Evolutionary conservation across 1,284 basidiomycete species (phyloP).

Genomic region (Fomitopsis betulina): DNA sequence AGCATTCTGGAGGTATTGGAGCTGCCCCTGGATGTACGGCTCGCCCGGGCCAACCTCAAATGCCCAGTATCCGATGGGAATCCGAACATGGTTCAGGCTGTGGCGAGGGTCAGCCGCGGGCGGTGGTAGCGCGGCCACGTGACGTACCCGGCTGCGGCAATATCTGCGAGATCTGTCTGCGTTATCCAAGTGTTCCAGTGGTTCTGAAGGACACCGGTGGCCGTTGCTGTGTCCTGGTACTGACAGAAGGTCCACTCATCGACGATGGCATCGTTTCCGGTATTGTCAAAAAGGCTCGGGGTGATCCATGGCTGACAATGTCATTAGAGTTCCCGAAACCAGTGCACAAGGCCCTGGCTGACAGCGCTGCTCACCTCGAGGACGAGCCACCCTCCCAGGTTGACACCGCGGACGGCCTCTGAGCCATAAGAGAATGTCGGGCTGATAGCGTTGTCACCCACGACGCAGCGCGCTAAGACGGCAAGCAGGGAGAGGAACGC

Average conservation of each 20-base stretch:
- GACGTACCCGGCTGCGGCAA: constrained; percentile 67
- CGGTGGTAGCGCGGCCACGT: constrained; percentile 17
- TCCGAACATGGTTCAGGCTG: constrained; percentile 79
- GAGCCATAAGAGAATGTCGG: constrained; percentile 49
- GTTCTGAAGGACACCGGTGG: constrained; percentile 43
- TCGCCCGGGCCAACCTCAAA: constrained; percentile 79
- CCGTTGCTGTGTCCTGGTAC: constrained; percentile 48
- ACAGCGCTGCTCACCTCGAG: constrained; percentile 51
- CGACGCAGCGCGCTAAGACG: constrained; percentile 14
- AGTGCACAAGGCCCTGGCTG: constrained; percentile 3
- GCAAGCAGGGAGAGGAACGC: constrained; percentile 11
- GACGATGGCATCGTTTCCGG: constrained; percentile 61
- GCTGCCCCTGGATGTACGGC: constrained; percentile 81
- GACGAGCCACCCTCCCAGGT: constrained; percentile 79
- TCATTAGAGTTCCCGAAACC: constrained; percentile 7
- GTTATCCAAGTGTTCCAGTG: constrained; percentile 86
- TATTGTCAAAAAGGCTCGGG: constrained; percentile 82
- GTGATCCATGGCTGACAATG: constrained; percentile 72
- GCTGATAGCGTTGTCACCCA: constrained; percentile 29
- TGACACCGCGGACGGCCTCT: constrained; percentile 66
- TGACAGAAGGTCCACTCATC: constrained; percentile 88
- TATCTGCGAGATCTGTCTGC: constrained; percentile 68
- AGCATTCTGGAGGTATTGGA: constrained; percentile 69
- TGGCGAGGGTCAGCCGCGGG: constrained; percentile 7
- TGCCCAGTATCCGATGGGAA: constrained; percentile 93